phyloP scores from a whole-genome alignment of 148 eudicot genomes.

The Vaccinium myrtillus region DNA sequence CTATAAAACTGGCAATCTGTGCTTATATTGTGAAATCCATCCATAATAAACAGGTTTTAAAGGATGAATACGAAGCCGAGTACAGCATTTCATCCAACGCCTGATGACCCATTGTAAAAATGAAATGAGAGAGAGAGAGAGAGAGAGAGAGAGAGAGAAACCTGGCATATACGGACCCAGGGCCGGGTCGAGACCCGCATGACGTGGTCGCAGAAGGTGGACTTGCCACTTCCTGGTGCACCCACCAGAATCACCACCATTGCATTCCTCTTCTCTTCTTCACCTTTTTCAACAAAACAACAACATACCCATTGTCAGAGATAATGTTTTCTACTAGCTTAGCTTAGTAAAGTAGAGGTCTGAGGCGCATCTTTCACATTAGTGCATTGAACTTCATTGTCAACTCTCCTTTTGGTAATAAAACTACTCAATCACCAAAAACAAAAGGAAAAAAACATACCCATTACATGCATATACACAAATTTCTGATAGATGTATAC shows the following conservation, averaged over 20 bases:
- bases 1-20: too few species aligned
- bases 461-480: too few species aligned
- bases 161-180: slow-evolving; percentile 97
- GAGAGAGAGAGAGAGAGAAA: slow-evolving; percentile 29
- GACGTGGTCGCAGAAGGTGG: slow-evolving; percentile 79
- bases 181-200: slow-evolving; percentile 53
- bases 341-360: background rate
- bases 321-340: too few species aligned
- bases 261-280: slow-evolving; percentile 28
- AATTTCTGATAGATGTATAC: too few species aligned
- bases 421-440: background rate
- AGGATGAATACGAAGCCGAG: background rate
- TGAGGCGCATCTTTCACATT: background rate
- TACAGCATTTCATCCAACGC: slow-evolving; percentile 24
- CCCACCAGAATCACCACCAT: slow-evolving; percentile 74
- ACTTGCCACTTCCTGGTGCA: slow-evolving; percentile 94
- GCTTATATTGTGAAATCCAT: too few species aligned
- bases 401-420: background rate
- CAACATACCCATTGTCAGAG: background rate
- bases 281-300: slow-evolving; percentile 15
- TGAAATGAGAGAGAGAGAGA: slow-evolving; percentile 2
- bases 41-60: too few species aligned
- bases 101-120: background rate
- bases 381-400: background rate
- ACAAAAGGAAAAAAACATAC: background rate